Conservation (phyloP, 2,329 filamentous ascomycete species). For the Emmonsiellopsis sp. region DNA sequence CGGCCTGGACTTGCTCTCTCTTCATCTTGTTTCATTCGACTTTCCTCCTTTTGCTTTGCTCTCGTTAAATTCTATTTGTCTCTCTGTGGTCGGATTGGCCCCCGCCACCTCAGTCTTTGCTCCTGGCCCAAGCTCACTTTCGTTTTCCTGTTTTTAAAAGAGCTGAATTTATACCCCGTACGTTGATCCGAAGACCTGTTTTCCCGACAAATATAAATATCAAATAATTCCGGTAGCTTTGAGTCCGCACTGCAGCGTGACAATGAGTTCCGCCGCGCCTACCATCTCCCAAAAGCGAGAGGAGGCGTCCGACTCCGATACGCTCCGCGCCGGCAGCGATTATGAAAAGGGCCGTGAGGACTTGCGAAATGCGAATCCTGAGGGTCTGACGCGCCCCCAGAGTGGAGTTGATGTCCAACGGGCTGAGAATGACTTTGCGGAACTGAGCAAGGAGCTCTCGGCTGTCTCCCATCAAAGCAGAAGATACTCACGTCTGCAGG, state of each 20-base stretch:
- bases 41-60: neutral
- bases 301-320: slow-evolving; percentile 19
- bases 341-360: slow-evolving; percentile 24
- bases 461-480: slow-evolving; percentile 28
- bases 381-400: slow-evolving; percentile 23
- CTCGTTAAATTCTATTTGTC: too few relatives aligned
- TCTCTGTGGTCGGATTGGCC: neutral
- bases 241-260: neutral
- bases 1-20: neutral
- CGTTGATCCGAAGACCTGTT: too few relatives aligned
- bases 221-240: neutral
- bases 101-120: neutral
- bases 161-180: too few relatives aligned
- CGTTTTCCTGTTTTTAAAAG: too few relatives aligned
- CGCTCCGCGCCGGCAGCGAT: slow-evolving; percentile 13
- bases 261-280: neutral
- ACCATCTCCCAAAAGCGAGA: neutral
- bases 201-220: too few relatives aligned
- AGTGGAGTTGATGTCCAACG: slow-evolving; percentile 37
- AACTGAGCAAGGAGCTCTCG: slow-evolving; percentile 31
- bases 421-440: slow-evolving; percentile 34
- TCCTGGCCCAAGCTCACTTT: neutral
- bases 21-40: too few relatives aligned
- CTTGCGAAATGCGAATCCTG: slow-evolving; percentile 21
- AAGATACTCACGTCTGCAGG: slow-evolving; percentile 23